phyloP scores from a whole-genome alignment of 179 eudicot genomes.

The Heliamphora ciliata region DNA sequence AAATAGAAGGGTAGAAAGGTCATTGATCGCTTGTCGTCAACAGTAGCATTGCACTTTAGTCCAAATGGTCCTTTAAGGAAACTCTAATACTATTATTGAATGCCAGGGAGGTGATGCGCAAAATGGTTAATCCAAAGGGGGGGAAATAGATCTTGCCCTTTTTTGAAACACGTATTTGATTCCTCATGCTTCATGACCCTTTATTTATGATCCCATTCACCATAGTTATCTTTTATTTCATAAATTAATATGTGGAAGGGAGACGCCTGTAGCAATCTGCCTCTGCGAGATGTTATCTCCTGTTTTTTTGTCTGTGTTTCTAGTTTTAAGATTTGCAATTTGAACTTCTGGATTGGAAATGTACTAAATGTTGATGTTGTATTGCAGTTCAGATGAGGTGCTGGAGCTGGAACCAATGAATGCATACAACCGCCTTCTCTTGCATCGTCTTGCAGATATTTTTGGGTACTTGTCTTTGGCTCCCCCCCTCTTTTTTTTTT shows the following conservation, averaged over 20 bases:
- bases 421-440: conserved; percentile 78
- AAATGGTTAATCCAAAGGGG: no score
- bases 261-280: neutral
- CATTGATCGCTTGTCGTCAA: no score
- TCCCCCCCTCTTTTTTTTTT: neutral
- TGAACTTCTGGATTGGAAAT: neutral
- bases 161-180: no score
- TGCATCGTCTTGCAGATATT: conserved; percentile 95
- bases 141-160: no score
- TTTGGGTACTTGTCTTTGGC: conserved; percentile 50
- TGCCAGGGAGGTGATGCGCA: no score
- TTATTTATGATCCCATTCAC: neutral
- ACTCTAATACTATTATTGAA: no score
- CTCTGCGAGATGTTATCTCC: neutral
- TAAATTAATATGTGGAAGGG: neutral
- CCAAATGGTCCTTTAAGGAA: no score
- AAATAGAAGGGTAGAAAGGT: no score
- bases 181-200: no score
- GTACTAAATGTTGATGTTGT: conserved; percentile 9
- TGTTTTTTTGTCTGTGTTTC: neutral
- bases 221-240: neutral
- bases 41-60: no score
- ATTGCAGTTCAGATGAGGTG: conserved; percentile 56
- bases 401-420: conserved; percentile 89
- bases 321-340: neutral